These are phyloP conservation scores for Amylostereum areolatum DNA, from an alignment of 1,284 basidiomycete genomes.

Conservation along the genomic window DNA sequence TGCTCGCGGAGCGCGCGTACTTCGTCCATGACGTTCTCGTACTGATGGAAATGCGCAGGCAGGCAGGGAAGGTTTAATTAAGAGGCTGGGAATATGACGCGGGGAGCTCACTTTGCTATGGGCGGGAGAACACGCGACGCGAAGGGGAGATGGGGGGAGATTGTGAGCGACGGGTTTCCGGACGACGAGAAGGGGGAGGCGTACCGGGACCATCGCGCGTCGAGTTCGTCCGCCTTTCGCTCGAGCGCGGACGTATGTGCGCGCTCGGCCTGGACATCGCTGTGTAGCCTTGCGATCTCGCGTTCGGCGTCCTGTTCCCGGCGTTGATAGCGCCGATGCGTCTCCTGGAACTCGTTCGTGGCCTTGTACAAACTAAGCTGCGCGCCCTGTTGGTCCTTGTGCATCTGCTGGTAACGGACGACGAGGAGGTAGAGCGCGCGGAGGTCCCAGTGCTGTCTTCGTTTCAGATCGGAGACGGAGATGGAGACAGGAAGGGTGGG, in stretches of 20 bases:
- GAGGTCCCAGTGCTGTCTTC: slow-evolving; percentile 14
- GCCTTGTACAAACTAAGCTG: slow-evolving; percentile 9
- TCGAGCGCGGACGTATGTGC: not conserved
- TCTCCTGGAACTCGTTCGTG: slow-evolving; percentile 9
- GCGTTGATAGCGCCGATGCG: not conserved
- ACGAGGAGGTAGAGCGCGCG: slow-evolving; percentile 15
- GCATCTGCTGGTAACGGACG: slow-evolving; percentile 14
- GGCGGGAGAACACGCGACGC: not conserved
- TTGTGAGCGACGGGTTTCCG: not conserved
- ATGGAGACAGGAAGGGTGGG: not conserved
- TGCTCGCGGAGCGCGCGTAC: slow-evolving; percentile 12
- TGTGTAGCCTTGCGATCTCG: no score
- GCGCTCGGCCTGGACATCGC: no score
- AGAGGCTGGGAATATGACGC: not conserved
- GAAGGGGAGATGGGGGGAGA: not conserved
- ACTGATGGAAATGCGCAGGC: slow-evolving; percentile 6
- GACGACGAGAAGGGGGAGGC: not conserved
- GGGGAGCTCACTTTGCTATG: slow-evolving; percentile 3
- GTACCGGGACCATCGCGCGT: slow-evolving; percentile 6
- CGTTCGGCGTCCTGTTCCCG: no score
- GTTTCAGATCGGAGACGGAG: not conserved
- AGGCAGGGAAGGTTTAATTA: not conserved
- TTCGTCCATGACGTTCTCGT: slow-evolving; percentile 11
- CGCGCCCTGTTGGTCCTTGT: slow-evolving; percentile 14
- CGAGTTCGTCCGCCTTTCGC: not conserved